Base-by-base conservation (phyloP, 2,329 filamentous ascomycete species). In the Trichoderma atrobrunneum region DNA sequence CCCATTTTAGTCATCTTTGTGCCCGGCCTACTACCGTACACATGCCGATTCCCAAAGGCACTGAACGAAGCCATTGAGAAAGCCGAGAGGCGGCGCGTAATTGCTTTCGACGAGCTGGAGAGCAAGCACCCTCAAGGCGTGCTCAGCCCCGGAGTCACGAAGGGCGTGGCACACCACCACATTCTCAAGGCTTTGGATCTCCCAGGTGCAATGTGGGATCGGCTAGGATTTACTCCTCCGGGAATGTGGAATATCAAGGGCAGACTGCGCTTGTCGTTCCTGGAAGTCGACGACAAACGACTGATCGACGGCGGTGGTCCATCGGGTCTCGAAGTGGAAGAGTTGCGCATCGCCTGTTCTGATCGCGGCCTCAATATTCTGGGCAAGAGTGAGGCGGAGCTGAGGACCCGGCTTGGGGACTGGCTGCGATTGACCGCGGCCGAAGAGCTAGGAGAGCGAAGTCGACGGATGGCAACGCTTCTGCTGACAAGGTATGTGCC, bases 21-120 rank as follows among this genome's bases (percentile, higher is more conserved):
- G 30, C 90, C 90, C 24, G 84, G 84, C 48, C 84, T 94, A 26
- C 92, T 97, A 30, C 95, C 95, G 0, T 89, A 89, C 76, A 92
- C 93, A 0, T 98, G 95, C 80, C 89, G 94, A 12, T 92, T 98
- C 72, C 95, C 95, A 0, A 84, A 83, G 51, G 95, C 98, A 82
- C 84, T 93, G 7, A 83, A 86, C 10, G 81, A 85, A 43, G 86
- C 89, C 51, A 82, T 89, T 72, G 82, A 88, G 66, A 85, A 86
- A 74, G 81, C 85, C 1, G 88, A 93, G 78, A 80, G 83, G 63
- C 81, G 88, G 11, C 84, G 91, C 11, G 78, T 75, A 36, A 78
- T 78, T 1, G 86, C 86, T 10, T 89, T 90, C 77, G 81, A 84
- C 59, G 80, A 82, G 21, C 74, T 85, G 32, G 78, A 81, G 68